Conservation (phyloP, 306 rosid species). For the Castanospermum australe region DNA sequence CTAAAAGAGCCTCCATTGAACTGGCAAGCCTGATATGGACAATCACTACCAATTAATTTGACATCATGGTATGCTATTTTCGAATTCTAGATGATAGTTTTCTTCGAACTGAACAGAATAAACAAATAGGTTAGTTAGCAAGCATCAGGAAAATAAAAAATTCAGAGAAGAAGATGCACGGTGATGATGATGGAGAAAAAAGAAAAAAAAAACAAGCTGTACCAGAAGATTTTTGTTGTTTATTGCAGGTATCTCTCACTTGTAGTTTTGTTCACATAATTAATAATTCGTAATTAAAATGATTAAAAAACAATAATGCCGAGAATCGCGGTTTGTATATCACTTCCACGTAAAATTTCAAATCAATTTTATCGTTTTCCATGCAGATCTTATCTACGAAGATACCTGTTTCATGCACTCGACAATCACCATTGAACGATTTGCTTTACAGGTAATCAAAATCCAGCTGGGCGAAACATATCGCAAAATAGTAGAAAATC, state of each 20-base stretch:
- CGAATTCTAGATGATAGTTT: no score
- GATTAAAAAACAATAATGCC: conserved; percentile 54
- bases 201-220: conserved; percentile 3
- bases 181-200: conserved; percentile 14
- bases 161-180: background rate
- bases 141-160: background rate
- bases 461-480: conserved; percentile 17
- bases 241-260: background rate
- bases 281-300: conserved; percentile 20
- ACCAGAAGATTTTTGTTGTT: background rate
- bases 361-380: conserved; percentile 52
- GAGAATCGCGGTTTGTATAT: conserved; percentile 57
- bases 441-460: conserved; percentile 33
- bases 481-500: background rate
- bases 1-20: background rate
- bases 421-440: conserved; percentile 6
- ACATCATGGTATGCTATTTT: background rate
- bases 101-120: background rate
- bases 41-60: conserved; percentile 22
- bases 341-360: conserved; percentile 23
- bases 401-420: conserved; percentile 7
- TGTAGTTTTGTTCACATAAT: background rate
- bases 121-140: conserved; percentile 12
- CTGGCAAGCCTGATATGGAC: conserved; percentile 10
- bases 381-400: conserved; percentile 49